Evolutionary conservation across 2,329 filamentous ascomycete genomes (phyloP).

Genomic region (Volutella citrinella): DNA sequence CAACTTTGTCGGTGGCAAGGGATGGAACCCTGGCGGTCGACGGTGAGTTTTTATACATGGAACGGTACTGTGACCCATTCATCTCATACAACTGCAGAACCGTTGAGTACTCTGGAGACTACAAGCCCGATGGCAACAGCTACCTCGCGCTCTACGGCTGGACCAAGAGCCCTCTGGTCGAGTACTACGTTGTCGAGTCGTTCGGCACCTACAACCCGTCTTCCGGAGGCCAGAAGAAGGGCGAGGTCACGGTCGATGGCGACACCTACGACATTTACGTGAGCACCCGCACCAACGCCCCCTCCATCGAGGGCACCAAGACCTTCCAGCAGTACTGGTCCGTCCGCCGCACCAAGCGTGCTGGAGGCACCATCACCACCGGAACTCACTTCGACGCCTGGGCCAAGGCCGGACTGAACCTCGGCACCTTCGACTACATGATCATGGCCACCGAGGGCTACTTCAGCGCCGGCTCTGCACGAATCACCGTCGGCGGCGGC

Average conservation of each 20-base stretch:
- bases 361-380: conserved; percentile 47
- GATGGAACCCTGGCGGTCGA: conserved; percentile 15
- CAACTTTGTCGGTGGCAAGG: conserved; percentile 22
- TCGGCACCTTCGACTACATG: conserved; percentile 51
- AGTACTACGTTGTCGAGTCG: conserved; percentile 36
- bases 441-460: conserved; percentile 54
- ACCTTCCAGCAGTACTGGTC: conserved; percentile 55
- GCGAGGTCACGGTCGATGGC: conserved; percentile 35
- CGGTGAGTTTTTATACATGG: conserved; percentile 36
- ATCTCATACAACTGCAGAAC: conserved; percentile 8
- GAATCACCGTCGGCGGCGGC: conserved; percentile 43
- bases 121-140: conserved; percentile 27
- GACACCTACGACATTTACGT: conserved; percentile 36
- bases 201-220: conserved; percentile 34
- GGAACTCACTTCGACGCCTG: conserved; percentile 53
- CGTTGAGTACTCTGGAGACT: conserved; percentile 29
- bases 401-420: conserved; percentile 42
- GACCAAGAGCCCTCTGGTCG: conserved; percentile 31
- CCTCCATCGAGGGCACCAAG: conserved; percentile 46
- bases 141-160: conserved; percentile 37
- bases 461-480: conserved; percentile 43
- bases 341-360: conserved; percentile 47
- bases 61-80: no score
- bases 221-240: conserved; percentile 29
- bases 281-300: conserved; percentile 37